phyloP scores from a whole-genome alignment of 2,329 filamentous ascomycete genomes.

The Stromatinia cepivora region DNA sequence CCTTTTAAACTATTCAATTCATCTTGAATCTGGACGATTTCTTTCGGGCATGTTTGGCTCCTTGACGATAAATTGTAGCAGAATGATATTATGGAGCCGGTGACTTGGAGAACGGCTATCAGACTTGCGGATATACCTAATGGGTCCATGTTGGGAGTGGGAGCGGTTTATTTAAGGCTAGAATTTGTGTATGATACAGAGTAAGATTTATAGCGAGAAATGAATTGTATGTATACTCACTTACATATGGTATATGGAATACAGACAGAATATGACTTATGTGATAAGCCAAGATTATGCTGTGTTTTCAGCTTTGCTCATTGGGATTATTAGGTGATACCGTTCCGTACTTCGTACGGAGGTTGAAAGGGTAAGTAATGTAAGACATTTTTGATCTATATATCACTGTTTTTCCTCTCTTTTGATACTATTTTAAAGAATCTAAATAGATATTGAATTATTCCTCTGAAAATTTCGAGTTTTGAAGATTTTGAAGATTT shows the following conservation, averaged over 20 bases:
- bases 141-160: constrained; percentile 27
- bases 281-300: neutral
- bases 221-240: neutral
- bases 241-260: neutral
- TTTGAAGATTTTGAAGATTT: no score
- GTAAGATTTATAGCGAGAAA: neutral
- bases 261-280: neutral
- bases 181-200: neutral
- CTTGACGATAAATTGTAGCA: constrained; percentile 35
- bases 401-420: no score
- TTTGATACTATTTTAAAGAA: no score
- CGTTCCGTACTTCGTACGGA: no score
- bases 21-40: constrained; percentile 29
- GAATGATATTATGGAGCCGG: constrained; percentile 28
- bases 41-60: constrained; percentile 26
- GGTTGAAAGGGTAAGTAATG: no score
- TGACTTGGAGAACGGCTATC: constrained; percentile 34
- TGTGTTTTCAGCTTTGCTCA: constrained; percentile 1
- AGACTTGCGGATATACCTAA: constrained; percentile 31
- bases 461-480: no score
- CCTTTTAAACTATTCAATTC: constrained; percentile 30
- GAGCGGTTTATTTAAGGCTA: no score
- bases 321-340: neutral
- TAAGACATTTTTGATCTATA: no score
- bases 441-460: no score